phyloP scores from a whole-genome alignment of 129 eudicot species.

The Flaveria robusta region DNA sequence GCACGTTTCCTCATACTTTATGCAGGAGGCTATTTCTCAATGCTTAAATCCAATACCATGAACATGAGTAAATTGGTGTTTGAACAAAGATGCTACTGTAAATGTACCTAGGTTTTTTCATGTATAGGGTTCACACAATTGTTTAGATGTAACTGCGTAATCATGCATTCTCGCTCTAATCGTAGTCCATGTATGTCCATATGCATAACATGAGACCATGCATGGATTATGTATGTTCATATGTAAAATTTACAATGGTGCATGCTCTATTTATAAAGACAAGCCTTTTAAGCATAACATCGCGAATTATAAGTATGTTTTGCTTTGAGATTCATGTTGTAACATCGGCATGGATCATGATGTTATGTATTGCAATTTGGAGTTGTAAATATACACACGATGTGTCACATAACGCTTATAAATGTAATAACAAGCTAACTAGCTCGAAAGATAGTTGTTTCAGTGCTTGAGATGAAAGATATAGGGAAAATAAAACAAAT shows the following conservation, averaged over 20 bases:
- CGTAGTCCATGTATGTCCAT: constrained; percentile 34
- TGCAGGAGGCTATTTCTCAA: too few relatives aligned
- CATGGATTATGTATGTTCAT: constrained; percentile 35
- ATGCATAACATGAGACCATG: constrained; percentile 37
- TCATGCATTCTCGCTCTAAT: constrained; percentile 26
- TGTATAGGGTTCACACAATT: background rate
- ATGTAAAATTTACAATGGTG: constrained; percentile 32
- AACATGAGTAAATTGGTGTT: too few relatives aligned
- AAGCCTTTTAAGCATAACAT: constrained; percentile 23
- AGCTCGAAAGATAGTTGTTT: too few relatives aligned
- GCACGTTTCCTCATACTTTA: too few relatives aligned
- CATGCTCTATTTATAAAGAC: constrained; percentile 19
- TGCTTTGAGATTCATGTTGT: constrained; percentile 2
- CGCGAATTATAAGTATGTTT: constrained; percentile 1
- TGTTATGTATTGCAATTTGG: background rate
- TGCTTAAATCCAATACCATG: too few relatives aligned
- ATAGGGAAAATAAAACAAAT: too few relatives aligned
- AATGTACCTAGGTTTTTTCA: constrained; percentile 31
- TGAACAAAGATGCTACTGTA: constrained; percentile 27
- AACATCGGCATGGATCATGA: constrained; percentile 10
- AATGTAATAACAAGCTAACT: too few relatives aligned
- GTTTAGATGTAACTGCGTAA: constrained; percentile 33
- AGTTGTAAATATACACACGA: background rate
- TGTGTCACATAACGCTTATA: background rate
- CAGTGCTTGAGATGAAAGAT: too few relatives aligned